Evolutionary conservation across 2,329 filamentous ascomycete species (phyloP), one percentile per base, ranked within the genome.

Genomic region (Arthrobotrys sphaeroides): DNA sequence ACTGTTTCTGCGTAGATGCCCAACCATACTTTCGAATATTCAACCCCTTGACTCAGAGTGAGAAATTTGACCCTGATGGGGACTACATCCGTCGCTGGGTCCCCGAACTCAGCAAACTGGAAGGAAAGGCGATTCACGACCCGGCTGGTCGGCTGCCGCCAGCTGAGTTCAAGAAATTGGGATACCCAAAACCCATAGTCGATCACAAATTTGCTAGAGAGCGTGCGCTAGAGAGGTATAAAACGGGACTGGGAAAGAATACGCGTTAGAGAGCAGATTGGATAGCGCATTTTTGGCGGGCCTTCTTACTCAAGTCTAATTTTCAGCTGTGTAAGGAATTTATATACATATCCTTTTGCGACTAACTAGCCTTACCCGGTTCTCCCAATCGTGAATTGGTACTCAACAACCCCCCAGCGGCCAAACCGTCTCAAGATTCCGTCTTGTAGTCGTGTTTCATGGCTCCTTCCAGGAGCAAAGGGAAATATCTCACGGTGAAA

Each of bases 11-110:
- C 49, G 0, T 43, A 5, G 92, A 96, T 81, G 91, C 92, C 0
- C 91, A 96, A 82, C 93, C 93, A 0, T 97, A 96, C 81, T 97
- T 97, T 77, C 87, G 93, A 5, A 91, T 97, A 60, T 97, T 97
- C 83, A 97, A 96, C 79, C 93, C 93, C 0, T 81, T 93, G 47
- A 83, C 92, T 16, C 93, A 97, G 84, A 92, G 90, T 78, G 91
- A 95, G 85, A 94, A 91, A 82, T 96, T 96, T 79, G 93, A 97
- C 80, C 84, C 87, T 0, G 85, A 90, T 0, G 94, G 93, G 0
- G 88, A 88, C 13, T 97, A 94, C 81, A 96, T 97, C 67, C 86
- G 91, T 38, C 88, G 88, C 73, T 97, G 93, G 93, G 85, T 97
- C 6, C 89, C 89, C 0, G 93, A 97, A 83, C 83, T 97, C 74